Conservation (phyloP, 345 rosid genomes). For the Chamaenerion angustifolium region DNA sequence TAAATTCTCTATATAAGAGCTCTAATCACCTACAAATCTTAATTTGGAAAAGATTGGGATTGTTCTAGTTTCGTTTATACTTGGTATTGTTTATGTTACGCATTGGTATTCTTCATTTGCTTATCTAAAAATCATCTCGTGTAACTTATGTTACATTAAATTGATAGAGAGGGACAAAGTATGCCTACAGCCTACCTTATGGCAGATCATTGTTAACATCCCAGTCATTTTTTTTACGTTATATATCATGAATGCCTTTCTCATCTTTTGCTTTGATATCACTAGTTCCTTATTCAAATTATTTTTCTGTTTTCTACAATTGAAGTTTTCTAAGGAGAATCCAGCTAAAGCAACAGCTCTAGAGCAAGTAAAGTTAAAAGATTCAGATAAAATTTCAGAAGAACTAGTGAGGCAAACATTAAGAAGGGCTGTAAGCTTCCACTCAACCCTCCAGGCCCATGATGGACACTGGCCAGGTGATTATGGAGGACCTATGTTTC, state of each 20-base stretch:
- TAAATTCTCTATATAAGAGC: too few species aligned
- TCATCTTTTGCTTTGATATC: background rate
- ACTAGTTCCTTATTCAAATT: slow-evolving; percentile 1
- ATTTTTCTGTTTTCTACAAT: background rate
- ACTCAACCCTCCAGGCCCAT: slow-evolving; percentile 66
- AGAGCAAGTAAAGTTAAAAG: slow-evolving; percentile 41
- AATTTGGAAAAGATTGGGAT: too few species aligned
- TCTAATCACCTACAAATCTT: too few species aligned
- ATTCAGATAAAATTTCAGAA: slow-evolving; percentile 48
- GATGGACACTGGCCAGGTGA: slow-evolving; percentile 99
- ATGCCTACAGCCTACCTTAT: too few species aligned
- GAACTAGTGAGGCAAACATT: slow-evolving; percentile 42
- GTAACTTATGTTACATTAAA: too few species aligned
- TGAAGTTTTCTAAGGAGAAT: slow-evolving; percentile 64
- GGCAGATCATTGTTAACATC: too few species aligned
- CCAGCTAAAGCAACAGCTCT: slow-evolving; percentile 14
- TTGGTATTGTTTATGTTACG: too few species aligned
- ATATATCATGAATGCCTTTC: background rate
- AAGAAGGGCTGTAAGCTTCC: slow-evolving; percentile 54
- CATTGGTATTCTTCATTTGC: too few species aligned
- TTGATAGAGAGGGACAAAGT: too few species aligned
- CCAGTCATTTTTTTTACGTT: too few species aligned
- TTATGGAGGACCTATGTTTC: slow-evolving; percentile 98
- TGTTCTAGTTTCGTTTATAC: too few species aligned
- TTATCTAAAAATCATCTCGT: too few species aligned